Base-by-base conservation (phyloP, 176 grass and related monocot species). In the Musa beccarii region DNA sequence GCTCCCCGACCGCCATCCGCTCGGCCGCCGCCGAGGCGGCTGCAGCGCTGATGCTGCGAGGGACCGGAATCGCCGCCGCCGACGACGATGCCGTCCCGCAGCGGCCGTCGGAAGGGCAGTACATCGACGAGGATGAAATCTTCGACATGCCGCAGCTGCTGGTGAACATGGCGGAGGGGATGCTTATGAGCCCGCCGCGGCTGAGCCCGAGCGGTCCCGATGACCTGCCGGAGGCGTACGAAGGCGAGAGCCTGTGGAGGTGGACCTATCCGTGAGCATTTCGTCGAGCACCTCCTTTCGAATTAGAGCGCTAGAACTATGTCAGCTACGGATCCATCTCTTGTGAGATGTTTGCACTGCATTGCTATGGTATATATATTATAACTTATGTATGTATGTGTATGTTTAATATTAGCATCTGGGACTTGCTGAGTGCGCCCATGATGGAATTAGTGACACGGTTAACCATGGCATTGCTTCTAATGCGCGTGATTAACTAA, bases 111-210 rank as follows among this genome's bases (percentile, higher is more conserved):
- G 57, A 61, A 56, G 29, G 71, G 71, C 26, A 80, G 74, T 96
- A 90, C 83, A 83, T 96, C 75, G 93, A 96, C 69, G 93, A 96
- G 34, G 93, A 96, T 75, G 93, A 89, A 0, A 92, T 96, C 81
- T 88, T 96, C 67, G 90, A 90, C 83, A 90, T 96, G 89, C 93
- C 93, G 26, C 87, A 90, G 70, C 62, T 96, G 16, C 81, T 96
- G 79, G 71, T 86, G 68, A 89, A 86, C 85, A 96, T 96, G 92
- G 92, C 92, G 17, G 92, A 88, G 69, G 92, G 92, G 53, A 96
- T 96, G 92, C 92, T 96, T 84, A 92, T 96, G 92, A 92, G 89
- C 81, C 92, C 92, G 14, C 92, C 92, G 4, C 83, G 92, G 86
- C 79, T 96, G 52, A 92, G 86, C 76, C 86, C 77, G 62, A 63